phyloP scores from a whole-genome alignment of 306 rosid species.

The Potentilla sterilis region DNA sequence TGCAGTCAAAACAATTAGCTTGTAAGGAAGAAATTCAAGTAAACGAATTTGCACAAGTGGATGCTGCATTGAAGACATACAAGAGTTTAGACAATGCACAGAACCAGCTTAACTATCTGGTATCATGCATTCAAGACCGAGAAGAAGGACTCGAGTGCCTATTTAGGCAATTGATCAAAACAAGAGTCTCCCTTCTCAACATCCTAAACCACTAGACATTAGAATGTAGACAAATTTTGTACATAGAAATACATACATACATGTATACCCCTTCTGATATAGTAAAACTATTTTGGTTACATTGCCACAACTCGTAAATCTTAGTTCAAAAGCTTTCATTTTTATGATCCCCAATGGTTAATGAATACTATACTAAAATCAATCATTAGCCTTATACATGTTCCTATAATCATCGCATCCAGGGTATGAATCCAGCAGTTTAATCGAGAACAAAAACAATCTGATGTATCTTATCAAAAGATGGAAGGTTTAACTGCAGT shows the following conservation, averaged over 20 bases:
- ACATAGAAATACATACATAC: background rate
- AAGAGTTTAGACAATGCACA: constrained; percentile 3
- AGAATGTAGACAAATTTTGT: background rate
- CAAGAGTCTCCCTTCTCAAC: constrained; percentile 38
- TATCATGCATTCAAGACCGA: constrained; percentile 28
- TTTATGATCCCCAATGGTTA: no score
- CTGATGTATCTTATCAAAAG: no score
- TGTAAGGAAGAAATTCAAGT: background rate
- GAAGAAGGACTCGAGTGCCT: constrained; percentile 29
- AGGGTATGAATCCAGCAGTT: no score
- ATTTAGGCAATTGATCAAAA: constrained; percentile 30
- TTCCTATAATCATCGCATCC: no score
- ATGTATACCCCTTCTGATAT: background rate
- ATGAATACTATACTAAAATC: no score
- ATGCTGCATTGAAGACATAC: background rate
- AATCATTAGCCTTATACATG: no score
- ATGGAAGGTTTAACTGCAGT: no score
- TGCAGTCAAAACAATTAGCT: background rate
- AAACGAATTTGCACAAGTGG: background rate
- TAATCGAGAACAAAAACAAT: no score
- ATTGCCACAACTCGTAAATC: no score
- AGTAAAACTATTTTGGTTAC: no score
- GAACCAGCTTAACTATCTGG: constrained; percentile 13
- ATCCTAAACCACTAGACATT: constrained; percentile 24
- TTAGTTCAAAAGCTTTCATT: no score